Evolutionary conservation across 306 rosid genomes (phyloP).

Genomic region (Lathyrus tuberosus): DNA sequence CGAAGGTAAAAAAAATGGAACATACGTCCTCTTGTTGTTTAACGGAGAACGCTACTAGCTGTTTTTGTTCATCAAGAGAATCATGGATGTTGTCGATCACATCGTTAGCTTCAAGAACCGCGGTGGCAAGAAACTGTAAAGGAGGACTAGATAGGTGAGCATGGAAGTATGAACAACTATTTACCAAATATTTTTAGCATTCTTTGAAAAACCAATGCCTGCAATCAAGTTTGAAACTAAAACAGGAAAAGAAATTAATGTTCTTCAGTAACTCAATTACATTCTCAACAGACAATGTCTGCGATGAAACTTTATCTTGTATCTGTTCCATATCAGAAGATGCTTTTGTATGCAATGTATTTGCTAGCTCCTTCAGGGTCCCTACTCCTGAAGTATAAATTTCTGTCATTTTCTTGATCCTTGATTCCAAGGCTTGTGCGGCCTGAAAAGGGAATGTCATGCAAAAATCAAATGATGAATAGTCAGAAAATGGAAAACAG

Average conservation of each 20-base stretch:
- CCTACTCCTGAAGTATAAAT: conserved; percentile 69
- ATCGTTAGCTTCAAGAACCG: conserved; percentile 67
- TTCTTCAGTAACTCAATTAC: conserved; percentile 46
- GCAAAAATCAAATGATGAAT: conserved; percentile 28
- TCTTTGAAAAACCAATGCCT: not conserved
- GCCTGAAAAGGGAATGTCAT: conserved; percentile 54
- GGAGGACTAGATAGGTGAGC: conserved; percentile 27
- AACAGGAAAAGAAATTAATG: not conserved
- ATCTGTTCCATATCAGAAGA: conserved; percentile 73
- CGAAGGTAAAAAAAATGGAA: conserved; percentile 14
- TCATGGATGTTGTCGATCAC: conserved; percentile 62
- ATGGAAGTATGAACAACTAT: not conserved
- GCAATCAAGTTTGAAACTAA: conserved; percentile 10
- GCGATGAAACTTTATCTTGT: conserved; percentile 56
- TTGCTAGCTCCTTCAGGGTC: conserved; percentile 61
- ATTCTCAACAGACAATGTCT: conserved; percentile 61
- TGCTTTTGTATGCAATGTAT: conserved; percentile 66
- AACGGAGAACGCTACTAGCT: conserved; percentile 58
- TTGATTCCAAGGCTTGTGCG: conserved; percentile 65
- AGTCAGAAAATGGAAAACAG: conserved; percentile 28
- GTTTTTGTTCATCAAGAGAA: conserved; percentile 77
- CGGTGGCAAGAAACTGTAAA: conserved; percentile 69
- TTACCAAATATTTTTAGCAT: not conserved
- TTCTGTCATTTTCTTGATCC: conserved; percentile 68
- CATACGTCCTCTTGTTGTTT: conserved; percentile 75